Evolutionary conservation across 208 protist genomes (phyloP).

Genomic region (Willaertia magna): DNA sequence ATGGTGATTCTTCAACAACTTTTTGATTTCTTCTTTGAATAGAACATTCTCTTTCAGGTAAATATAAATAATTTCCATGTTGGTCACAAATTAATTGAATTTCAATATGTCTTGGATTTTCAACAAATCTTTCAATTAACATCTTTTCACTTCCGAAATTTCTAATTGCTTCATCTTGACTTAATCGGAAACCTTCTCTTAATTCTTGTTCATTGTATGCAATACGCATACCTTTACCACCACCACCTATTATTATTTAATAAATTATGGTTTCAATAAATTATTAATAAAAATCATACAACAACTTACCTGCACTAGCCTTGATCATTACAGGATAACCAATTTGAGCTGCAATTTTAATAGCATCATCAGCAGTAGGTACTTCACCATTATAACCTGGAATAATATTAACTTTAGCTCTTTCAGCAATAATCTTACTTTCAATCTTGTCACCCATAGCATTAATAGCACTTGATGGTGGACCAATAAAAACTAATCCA

Average conservation of each 20-base stretch:
- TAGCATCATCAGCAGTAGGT: slow-evolving; percentile 25
- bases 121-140: slow-evolving; percentile 69
- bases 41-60: slow-evolving; percentile 59
- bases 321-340: slow-evolving; percentile 76
- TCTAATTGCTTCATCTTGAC: slow-evolving; percentile 27
- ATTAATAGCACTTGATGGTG: slow-evolving; percentile 28
- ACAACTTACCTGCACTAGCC: slow-evolving; percentile 51
- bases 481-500: slow-evolving; percentile 64
- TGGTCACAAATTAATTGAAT: slow-evolving; percentile 71
- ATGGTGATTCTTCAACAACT: slow-evolving; percentile 53
- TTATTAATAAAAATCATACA: no score
- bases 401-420: slow-evolving; percentile 52
- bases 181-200: slow-evolving; percentile 32
- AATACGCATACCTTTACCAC: slow-evolving; percentile 65
- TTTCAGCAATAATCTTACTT: slow-evolving; percentile 48
- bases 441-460: slow-evolving; percentile 73
- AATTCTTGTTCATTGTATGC: slow-evolving; percentile 39
- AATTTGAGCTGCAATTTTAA: slow-evolving; percentile 31
- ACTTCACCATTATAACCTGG: slow-evolving; percentile 56
- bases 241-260: no score
- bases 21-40: slow-evolving; percentile 68
- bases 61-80: slow-evolving; percentile 51
- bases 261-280: no score
- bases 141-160: slow-evolving; percentile 54
- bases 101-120: slow-evolving; percentile 70